Base-by-base conservation (phyloP, 306 rosid species). In the Medicago ruthenica region DNA sequence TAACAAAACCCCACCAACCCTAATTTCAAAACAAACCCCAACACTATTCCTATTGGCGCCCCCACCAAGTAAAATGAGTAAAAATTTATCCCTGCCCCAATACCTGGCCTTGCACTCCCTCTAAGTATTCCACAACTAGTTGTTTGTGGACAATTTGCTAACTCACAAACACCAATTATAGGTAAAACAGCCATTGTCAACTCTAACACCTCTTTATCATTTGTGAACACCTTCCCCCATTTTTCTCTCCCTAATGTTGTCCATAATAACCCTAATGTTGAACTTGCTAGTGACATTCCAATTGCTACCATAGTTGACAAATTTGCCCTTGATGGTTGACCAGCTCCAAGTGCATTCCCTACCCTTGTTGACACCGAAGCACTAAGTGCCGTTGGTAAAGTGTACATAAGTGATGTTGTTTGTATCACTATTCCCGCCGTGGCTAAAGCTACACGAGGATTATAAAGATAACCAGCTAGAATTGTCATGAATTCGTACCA, bases 401-500 rank as follows among this genome's bases (percentile, higher is more conserved):
- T 87, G 80, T 87, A 87, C 90, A 89, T 82, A 0, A 87, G 88
- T 0, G 91, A 85, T 0, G 91, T 89, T 4, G 94, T 89, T 74
- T 87, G 90, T 36, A 89, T 89, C 24, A 87, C 89, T 70, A 87
- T 89, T 24, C 88, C 93, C 0, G 88, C 86, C 0, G 91, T 83
- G 0, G 91, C 91, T 0, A 89, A 75, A 5, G 89, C 85, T 1
- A 83, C 86, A 2, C 75, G 75, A 6, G 91, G 93, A 27, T 87
- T 85, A 8, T 82, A n/a, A 5, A 89, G 93, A 54, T 87, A 89
- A 9, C 91, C 93, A 0, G 93, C 83, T 12, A 87, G 76, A 21
- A 89, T 85, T 6, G 89, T 89, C 93, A 89, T 89, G 41, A 89
- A 75, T 45, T 89, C 93, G 54, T 89, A 89, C 91, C 97, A 93